Conservation (phyloP, 148 eudicot genomes). For the Persicaria maculosa region DNA sequence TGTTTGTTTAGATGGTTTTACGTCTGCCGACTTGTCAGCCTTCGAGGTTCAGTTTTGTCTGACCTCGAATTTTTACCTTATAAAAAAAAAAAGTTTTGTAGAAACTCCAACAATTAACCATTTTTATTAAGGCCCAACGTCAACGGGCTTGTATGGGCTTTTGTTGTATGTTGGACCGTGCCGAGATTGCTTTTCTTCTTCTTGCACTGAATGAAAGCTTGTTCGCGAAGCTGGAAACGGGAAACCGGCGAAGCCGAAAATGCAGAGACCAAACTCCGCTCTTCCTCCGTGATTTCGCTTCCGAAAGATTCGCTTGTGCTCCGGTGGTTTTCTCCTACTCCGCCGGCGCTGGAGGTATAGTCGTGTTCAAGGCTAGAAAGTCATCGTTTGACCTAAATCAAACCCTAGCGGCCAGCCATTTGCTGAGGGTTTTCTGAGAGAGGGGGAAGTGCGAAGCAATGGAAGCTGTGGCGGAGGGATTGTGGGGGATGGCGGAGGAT, state of each 20-base stretch:
- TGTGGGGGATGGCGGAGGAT: conserved; percentile 81
- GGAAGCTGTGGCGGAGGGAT: conserved; percentile 86
- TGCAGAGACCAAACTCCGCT: conserved; percentile 8
- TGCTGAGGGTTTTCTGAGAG: neutral
- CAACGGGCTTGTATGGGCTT: neutral
- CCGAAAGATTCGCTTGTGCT: neutral
- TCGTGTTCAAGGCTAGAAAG: neutral
- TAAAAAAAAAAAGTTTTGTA: no score
- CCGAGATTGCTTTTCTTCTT: neutral
- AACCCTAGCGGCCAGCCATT: conserved; percentile 3
- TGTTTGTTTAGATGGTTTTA: no score
- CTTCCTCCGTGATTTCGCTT: neutral
- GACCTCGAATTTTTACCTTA: no score
- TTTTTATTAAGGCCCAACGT: neutral
- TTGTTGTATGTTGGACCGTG: neutral
- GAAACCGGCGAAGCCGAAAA: conserved; percentile 8
- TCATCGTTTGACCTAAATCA: neutral
- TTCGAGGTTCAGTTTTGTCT: no score
- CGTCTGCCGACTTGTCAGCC: no score
- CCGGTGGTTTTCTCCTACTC: neutral
- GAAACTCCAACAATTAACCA: neutral
- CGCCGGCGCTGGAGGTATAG: neutral
- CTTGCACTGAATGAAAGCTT: conserved; percentile 1
- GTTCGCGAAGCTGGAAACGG: conserved; percentile 2
- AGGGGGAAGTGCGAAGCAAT: conserved; percentile 19